These are phyloP conservation scores for Oryza rufipogon DNA, from an alignment of 176 grass and related monocot species.

Conservation along the genomic window DNA sequence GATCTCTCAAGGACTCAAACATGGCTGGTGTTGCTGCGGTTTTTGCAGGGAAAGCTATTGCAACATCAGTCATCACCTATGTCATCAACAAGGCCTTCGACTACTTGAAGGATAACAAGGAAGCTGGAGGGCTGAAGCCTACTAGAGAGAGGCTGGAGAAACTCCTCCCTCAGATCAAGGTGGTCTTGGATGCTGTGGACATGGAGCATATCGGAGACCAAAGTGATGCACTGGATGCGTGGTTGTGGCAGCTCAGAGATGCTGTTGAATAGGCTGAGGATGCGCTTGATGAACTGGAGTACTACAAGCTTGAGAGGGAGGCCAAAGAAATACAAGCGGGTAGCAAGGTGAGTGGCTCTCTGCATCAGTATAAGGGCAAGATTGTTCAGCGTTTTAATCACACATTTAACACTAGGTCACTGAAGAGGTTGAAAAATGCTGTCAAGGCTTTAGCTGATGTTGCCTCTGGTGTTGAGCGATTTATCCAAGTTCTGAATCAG, in stretches of 20 bases:
- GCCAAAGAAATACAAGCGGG: not conserved
- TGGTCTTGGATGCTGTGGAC: constrained; percentile 33
- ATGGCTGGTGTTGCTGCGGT: constrained; percentile 22
- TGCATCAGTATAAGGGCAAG: constrained; percentile 22
- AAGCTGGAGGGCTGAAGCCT: not conserved
- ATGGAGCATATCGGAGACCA: not conserved
- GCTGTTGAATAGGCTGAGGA: constrained; percentile 41
- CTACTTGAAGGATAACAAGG: constrained; percentile 19
- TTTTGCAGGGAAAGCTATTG: constrained; percentile 41
- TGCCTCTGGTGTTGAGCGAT: constrained; percentile 11
- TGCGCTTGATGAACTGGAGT: constrained; percentile 40
- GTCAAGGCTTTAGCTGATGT: constrained; percentile 5
- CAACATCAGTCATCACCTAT: constrained; percentile 15
- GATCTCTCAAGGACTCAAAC: not conserved
- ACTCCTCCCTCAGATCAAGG: constrained; percentile 17
- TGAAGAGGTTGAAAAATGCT: constrained; percentile 24
- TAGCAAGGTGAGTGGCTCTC: not conserved
- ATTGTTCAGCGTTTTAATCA: not conserved
- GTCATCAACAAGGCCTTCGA: constrained; percentile 36
- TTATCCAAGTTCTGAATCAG: constrained; percentile 2
- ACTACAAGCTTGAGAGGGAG: constrained; percentile 27
- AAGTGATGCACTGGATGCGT: constrained; percentile 23
- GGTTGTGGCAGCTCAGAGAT: constrained; percentile 50
- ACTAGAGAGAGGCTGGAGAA: not conserved
- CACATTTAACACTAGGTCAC: not conserved